A percentile compares a stretch with the other conserved stretches of the same genome.
These are phyloP conservation scores for Pythium oligandrum DNA, from an alignment of 352 stramenopile genomes.

Conservation along the genomic window DNA sequence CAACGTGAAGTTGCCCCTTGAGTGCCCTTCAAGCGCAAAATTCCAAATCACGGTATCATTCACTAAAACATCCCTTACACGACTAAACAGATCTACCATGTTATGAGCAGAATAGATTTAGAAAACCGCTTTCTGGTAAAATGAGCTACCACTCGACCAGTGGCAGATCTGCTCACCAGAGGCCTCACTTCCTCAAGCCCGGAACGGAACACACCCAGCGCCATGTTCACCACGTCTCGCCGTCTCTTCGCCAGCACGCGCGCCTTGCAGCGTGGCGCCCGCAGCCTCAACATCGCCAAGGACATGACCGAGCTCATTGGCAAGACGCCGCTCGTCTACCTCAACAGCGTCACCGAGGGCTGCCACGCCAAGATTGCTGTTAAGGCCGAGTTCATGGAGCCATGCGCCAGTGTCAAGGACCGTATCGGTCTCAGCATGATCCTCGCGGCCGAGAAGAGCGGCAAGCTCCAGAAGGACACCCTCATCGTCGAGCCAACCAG, in stretches of 20 bases:
- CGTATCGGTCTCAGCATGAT: constrained; percentile 87
- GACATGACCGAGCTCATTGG: constrained; percentile 94
- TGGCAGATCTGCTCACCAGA: neutral
- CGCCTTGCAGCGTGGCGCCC: constrained; percentile 26
- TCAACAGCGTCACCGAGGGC: constrained; percentile 80
- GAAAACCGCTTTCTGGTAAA: constrained; percentile 1
- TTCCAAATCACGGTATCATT: constrained; percentile 7
- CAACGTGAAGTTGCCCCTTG: constrained; percentile 8
- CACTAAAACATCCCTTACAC: constrained; percentile 3
- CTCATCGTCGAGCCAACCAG: constrained; percentile 92
- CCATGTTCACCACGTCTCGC: constrained; percentile 24
- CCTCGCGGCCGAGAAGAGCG: constrained; percentile 60
- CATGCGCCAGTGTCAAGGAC: constrained; percentile 84
- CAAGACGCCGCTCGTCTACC: constrained; percentile 92
- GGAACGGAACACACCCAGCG: constrained; percentile 4
- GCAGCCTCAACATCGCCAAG: constrained; percentile 85
- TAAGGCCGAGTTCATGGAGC: constrained; percentile 89
- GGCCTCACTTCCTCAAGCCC: constrained; percentile 18
- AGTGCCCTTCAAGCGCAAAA: neutral
- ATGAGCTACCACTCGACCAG: neutral
- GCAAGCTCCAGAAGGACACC: constrained; percentile 64
- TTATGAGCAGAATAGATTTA: neutral
- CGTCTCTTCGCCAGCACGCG: constrained; percentile 24
- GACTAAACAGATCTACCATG: neutral
- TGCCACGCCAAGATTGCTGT: constrained; percentile 83